Conservation (phyloP, 495 filamentous ascomycete species). For the Symbiotaphrina buchneri region DNA sequence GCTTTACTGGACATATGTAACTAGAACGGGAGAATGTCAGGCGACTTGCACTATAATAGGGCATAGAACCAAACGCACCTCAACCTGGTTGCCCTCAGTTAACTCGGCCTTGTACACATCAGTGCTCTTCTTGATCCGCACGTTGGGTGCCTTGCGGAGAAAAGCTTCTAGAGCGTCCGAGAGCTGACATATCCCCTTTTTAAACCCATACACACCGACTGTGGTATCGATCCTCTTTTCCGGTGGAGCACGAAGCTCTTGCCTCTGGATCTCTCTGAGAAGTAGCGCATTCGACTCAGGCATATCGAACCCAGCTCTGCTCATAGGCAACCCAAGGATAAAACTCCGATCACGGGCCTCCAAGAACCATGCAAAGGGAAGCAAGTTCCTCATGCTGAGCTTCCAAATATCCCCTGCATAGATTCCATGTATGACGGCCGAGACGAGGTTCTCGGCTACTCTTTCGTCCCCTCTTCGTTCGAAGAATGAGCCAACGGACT, state of each 20-base stretch:
- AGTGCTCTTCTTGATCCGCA: slow-evolving; percentile 25
- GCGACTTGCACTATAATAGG: no score
- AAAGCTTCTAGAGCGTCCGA: slow-evolving; percentile 20
- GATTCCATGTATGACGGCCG: slow-evolving; percentile 69
- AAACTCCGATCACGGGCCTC: slow-evolving; percentile 22
- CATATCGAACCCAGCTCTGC: no score
- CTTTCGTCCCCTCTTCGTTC: slow-evolving; percentile 26
- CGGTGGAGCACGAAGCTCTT: no score
- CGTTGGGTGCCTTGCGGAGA: slow-evolving; percentile 21
- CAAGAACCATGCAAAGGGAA: slow-evolving; percentile 25
- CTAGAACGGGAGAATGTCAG: no score
- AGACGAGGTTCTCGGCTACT: slow-evolving; percentile 52
- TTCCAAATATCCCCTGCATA: slow-evolving; percentile 80
- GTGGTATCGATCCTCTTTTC: no score
- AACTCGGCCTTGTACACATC: no score
- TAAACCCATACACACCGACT: slow-evolving; percentile 1
- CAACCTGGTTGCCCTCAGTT: no score
- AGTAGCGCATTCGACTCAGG: slow-evolving; percentile 9
- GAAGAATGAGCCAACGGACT: slow-evolving; percentile 53
- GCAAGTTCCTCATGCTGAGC: slow-evolving; percentile 43
- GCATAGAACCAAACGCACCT: no score
- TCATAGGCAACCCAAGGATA: slow-evolving; percentile 7
- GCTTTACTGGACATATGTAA: no score
- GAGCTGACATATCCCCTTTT: slow-evolving; percentile 30
- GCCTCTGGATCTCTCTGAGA: slow-evolving; percentile 7